Evolutionary conservation across 176 grass and related monocot species (phyloP).

Genomic region (Zizania latifolia): DNA sequence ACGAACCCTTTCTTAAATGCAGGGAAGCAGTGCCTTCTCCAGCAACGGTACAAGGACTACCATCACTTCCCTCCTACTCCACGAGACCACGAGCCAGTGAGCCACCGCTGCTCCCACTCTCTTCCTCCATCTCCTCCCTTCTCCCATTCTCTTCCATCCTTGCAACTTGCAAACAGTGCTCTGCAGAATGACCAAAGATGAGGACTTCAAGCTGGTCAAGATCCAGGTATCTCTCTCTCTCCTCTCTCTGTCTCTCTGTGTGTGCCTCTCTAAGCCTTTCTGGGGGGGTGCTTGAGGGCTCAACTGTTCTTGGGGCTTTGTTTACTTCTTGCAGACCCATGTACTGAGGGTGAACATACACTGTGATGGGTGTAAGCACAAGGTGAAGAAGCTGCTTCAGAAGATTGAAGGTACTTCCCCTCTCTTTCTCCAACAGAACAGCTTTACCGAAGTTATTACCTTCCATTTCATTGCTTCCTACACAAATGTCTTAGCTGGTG

Average conservation of each 20-base stretch:
- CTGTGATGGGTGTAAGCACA: conserved; percentile 90
- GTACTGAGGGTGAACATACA: conserved; percentile 95
- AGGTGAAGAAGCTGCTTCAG: conserved; percentile 94
- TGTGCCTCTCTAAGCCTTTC: neutral
- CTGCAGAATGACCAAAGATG: conserved; percentile 72
- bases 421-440: neutral
- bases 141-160: neutral
- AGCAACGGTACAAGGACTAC: conserved; percentile 52
- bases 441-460: neutral
- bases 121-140: neutral
- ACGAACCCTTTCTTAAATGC: conserved; percentile 38
- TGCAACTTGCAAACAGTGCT: conserved; percentile 30
- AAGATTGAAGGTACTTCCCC: conserved; percentile 79
- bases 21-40: conserved; percentile 12
- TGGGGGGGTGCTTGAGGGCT: conserved; percentile 8
- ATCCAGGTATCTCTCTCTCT: conserved; percentile 64
- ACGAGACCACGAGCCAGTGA: no score
- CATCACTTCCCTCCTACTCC: conserved; percentile 17
- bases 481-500: neutral
- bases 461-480: neutral
- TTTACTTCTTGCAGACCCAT: conserved; percentile 68
- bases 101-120: neutral
- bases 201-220: conserved; percentile 97
- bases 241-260: no score
- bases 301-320: conserved; percentile 23